Percentiles rank a stretch among this genome's conserved stretches.
Evolutionary conservation across 2,329 filamentous ascomycete genomes (phyloP).

Genomic region (Fusarium irregulare): DNA sequence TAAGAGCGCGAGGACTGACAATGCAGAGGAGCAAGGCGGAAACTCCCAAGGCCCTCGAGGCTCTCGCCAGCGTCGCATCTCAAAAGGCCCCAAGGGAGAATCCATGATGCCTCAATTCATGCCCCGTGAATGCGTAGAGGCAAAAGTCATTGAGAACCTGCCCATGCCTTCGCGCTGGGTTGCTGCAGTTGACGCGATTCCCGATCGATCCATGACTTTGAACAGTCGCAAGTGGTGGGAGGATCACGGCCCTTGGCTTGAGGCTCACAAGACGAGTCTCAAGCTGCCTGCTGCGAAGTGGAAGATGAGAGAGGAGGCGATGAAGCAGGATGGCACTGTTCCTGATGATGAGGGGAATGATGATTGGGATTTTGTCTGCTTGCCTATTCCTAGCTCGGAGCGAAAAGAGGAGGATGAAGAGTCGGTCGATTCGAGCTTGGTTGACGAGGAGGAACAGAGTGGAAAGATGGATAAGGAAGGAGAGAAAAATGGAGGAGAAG

Average conservation of each 20-base stretch:
- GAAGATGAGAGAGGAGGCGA: slow-evolving; percentile 37
- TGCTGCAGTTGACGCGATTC: slow-evolving; percentile 28
- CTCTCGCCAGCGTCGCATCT: slow-evolving; percentile 8
- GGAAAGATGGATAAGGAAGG: neutral
- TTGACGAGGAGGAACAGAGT: neutral
- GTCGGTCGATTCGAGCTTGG: neutral
- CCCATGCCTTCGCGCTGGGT: slow-evolving; percentile 31
- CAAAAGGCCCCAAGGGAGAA: slow-evolving; percentile 29
- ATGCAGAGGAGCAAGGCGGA: neutral
- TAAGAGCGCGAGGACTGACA: slow-evolving; percentile 6
- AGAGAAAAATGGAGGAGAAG: too few species aligned
- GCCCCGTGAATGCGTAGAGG: slow-evolving; percentile 23
- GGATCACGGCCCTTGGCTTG: slow-evolving; percentile 30
- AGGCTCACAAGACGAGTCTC: slow-evolving; percentile 31
- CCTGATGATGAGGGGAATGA: slow-evolving; percentile 30
- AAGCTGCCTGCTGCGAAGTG: slow-evolving; percentile 29
- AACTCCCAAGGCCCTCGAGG: neutral
- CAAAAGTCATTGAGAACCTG: slow-evolving; percentile 9
- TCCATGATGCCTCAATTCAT: slow-evolving; percentile 29
- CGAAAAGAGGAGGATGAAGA: neutral
- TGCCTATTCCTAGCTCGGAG: neutral
- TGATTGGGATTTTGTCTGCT: slow-evolving; percentile 42
- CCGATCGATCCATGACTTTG: slow-evolving; percentile 29
- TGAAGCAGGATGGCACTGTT: slow-evolving; percentile 18
- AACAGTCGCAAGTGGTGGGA: slow-evolving; percentile 39